These are phyloP conservation scores for Penicillium subrubescens DNA, from an alignment of 495 filamentous ascomycete species.

Conservation along the genomic window DNA sequence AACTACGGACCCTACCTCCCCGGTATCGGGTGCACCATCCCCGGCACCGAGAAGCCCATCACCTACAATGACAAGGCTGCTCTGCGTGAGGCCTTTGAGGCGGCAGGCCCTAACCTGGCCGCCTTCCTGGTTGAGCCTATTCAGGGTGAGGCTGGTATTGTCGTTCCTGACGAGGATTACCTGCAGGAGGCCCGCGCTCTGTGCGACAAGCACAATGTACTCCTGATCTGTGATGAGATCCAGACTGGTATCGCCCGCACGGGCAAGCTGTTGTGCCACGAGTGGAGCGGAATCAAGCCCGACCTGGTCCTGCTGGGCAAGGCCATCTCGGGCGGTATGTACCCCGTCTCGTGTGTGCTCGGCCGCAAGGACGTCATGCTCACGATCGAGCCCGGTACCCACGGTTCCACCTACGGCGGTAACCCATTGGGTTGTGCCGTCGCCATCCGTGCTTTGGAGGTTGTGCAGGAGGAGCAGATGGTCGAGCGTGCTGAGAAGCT, in stretches of 20 bases:
- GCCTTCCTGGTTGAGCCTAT: conserved; percentile 97
- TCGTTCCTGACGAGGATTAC: conserved; percentile 92
- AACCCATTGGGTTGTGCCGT: conserved; percentile 98
- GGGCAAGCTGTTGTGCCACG: conserved; percentile 86
- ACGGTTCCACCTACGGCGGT: conserved; percentile 95
- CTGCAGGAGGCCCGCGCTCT: conserved; percentile 77
- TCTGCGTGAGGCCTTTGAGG: conserved; percentile 75
- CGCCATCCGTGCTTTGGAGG: conserved; percentile 92
- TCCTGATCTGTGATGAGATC: conserved; percentile 98
- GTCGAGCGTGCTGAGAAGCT: conserved; percentile 78
- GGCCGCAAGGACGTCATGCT: conserved; percentile 92
- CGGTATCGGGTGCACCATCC: conserved; percentile 75
- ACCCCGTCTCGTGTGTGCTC: conserved; percentile 93
- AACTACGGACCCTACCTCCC: conserved; percentile 97
- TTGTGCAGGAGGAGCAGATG: conserved; percentile 89
- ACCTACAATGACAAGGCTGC: conserved; percentile 84
- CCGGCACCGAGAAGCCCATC: conserved; percentile 76
- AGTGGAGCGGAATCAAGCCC: conserved; percentile 94
- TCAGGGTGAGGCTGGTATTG: conserved; percentile 96
- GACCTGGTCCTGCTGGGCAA: conserved; percentile 95
- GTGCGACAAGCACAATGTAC: conserved; percentile 90
- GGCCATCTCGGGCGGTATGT: conserved; percentile 97
- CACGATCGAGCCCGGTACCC: conserved; percentile 94
- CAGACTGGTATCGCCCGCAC: conserved; percentile 97
- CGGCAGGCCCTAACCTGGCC: conserved; percentile 81